Conservation (phyloP, 768 basidiomycete genomes). For the Trichaptum fuscoviolaceum region DNA sequence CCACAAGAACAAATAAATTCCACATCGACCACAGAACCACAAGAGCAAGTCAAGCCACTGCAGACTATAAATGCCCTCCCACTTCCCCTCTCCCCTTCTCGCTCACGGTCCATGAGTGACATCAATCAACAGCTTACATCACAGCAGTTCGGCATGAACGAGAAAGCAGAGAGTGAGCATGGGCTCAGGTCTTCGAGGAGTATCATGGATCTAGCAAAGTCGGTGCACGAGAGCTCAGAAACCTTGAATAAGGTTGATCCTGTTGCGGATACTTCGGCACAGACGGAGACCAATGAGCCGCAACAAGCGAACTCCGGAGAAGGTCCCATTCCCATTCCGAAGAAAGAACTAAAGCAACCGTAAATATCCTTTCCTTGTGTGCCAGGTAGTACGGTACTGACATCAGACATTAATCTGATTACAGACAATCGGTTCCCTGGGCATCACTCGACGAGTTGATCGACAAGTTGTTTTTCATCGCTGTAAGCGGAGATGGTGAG, state of each 20-base stretch:
- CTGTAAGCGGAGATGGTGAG: constrained; percentile 80
- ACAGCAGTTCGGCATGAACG: neutral
- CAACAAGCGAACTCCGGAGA: neutral
- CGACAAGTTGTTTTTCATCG: constrained; percentile 76
- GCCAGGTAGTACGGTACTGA: neutral
- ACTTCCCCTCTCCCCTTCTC: constrained; percentile 43
- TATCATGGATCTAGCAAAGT: neutral
- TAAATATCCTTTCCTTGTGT: constrained; percentile 27
- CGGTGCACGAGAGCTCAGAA: neutral
- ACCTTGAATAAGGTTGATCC: neutral
- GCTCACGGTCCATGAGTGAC: constrained; percentile 47
- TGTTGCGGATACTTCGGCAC: neutral
- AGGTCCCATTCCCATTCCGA: neutral
- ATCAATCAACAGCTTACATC: neutral
- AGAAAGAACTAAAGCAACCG: constrained; percentile 43
- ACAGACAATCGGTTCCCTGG: constrained; percentile 59
- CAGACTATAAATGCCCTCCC: constrained; percentile 29
- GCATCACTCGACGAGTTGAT: constrained; percentile 74
- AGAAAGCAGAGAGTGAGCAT: neutral
- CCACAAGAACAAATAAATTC: neutral
- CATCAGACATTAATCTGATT: constrained; percentile 19
- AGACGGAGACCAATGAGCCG: neutral
- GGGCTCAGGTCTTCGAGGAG: neutral
- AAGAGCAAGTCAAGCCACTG: constrained; percentile 14
- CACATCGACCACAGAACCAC: neutral